These are phyloP conservation scores for Stagonosporopsis vannaccii DNA, from an alignment of 2,329 filamentous ascomycete genomes.

Conservation along the genomic window DNA sequence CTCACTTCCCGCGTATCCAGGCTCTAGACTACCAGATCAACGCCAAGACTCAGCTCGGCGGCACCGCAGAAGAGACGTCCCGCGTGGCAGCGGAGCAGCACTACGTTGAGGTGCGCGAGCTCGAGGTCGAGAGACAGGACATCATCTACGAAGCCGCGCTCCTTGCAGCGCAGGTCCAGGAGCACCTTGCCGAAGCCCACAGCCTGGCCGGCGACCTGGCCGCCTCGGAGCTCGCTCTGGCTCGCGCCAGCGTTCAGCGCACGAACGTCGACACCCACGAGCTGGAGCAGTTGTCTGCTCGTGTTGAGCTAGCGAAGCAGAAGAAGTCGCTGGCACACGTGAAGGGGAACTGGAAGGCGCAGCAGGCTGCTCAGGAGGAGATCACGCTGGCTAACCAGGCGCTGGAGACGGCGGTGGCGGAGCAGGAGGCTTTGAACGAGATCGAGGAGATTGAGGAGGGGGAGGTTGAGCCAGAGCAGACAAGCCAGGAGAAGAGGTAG, in stretches of 20 bases:
- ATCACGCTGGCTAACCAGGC: slow-evolving; percentile 16
- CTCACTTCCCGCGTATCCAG: slow-evolving; percentile 26
- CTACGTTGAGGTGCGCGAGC: slow-evolving; percentile 22
- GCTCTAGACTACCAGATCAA: slow-evolving; percentile 29
- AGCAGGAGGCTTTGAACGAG: slow-evolving; percentile 6
- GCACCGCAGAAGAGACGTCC: slow-evolving; percentile 20
- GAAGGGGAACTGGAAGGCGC: slow-evolving; percentile 16
- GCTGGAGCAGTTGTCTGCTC: slow-evolving; percentile 18
- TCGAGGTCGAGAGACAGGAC: slow-evolving; percentile 28
- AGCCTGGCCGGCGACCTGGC: slow-evolving; percentile 18
- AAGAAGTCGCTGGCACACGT: slow-evolving; percentile 16
- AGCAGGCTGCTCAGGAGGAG: slow-evolving; percentile 20
- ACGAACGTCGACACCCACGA: slow-evolving; percentile 25
- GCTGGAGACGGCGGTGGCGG: slow-evolving; percentile 19
- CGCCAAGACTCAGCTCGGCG: slow-evolving; percentile 25
- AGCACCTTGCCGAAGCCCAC: slow-evolving; percentile 31
- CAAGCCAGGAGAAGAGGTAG: slow-evolving; percentile 18
- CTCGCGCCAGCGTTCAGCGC: slow-evolving; percentile 25
- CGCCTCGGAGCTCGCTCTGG: slow-evolving; percentile 18
- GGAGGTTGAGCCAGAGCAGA: not conserved
- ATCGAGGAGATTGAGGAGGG: slow-evolving; percentile 7
- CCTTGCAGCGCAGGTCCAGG: slow-evolving; percentile 33
- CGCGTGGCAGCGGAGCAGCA: slow-evolving; percentile 21
- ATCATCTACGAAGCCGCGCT: slow-evolving; percentile 26
- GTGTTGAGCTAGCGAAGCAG: slow-evolving; percentile 25